Evolutionary conservation across 2,329 filamentous ascomycete species (phyloP).

Genomic region (Tothia fuscella): DNA sequence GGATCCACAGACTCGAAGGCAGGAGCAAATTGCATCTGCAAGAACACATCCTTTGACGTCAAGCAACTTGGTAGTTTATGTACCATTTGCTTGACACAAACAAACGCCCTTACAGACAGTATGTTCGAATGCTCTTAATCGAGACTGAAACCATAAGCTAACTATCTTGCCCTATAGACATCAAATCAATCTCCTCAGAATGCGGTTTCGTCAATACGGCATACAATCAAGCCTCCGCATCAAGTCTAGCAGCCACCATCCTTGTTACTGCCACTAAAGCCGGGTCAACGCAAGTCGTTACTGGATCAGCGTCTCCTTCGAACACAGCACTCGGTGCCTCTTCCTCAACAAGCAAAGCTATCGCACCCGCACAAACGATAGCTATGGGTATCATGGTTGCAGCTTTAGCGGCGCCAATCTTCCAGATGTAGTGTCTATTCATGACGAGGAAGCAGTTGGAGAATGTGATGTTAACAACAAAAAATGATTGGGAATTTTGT

Average conservation of each 20-base stretch:
- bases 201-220: slow-evolving; percentile 5
- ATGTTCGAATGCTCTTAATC: not conserved
- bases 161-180: not conserved
- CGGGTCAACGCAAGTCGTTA: not conserved
- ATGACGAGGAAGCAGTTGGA: too few species aligned
- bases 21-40: slow-evolving; percentile 5
- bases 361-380: too few species aligned
- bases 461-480: too few species aligned
- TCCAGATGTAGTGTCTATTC: too few species aligned
- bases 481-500: too few species aligned
- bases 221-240: slow-evolving; percentile 7
- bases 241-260: slow-evolving; percentile 2
- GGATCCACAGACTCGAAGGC: not conserved
- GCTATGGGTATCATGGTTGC: too few species aligned
- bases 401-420: too few species aligned
- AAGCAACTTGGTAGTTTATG: slow-evolving; percentile 4
- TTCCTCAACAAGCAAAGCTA: too few species aligned
- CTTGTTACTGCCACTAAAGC: slow-evolving; percentile 6
- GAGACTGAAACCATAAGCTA: not conserved
- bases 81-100: slow-evolving; percentile 6
- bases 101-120: slow-evolving; percentile 2
- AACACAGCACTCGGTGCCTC: too few species aligned
- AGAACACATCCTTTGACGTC: slow-evolving; percentile 8
- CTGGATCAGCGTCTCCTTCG: too few species aligned
- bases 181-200: slow-evolving; percentile 2